A percentile compares a stretch with the other conserved stretches of the same genome.
Evolutionary conservation across 768 basidiomycete genomes (phyloP).

Genomic region (Mycena alexandri): DNA sequence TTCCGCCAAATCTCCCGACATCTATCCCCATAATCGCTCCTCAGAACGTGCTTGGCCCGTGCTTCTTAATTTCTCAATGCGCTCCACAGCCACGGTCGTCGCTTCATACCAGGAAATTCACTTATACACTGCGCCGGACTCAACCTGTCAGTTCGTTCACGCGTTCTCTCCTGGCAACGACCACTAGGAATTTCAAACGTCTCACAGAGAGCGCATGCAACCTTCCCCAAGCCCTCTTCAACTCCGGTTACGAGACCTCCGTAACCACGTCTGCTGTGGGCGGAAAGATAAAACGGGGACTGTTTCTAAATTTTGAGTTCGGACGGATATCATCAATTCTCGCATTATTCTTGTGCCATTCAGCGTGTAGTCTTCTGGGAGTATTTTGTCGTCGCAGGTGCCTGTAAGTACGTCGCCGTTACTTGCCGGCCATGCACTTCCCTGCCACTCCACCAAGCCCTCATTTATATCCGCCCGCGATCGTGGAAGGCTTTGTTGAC

Average conservation of each 20-base stretch:
- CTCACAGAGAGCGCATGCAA: conserved; percentile 7
- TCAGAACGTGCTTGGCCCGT: not conserved
- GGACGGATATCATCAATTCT: conserved; percentile 22
- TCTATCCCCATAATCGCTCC: conserved; percentile 16
- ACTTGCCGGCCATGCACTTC: not conserved
- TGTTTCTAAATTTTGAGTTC: conserved; percentile 5
- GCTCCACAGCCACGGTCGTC: not conserved
- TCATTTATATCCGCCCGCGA: conserved; percentile 15
- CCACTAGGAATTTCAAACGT: too few relatives aligned
- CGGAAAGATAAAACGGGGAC: not conserved
- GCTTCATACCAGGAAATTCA: not conserved
- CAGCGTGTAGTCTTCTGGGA: not conserved
- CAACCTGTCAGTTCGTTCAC: too few relatives aligned
- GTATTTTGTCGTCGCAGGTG: not conserved
- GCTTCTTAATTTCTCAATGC: not conserved
- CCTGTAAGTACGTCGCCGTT: not conserved
- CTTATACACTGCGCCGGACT: too few relatives aligned
- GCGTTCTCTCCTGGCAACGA: too few relatives aligned
- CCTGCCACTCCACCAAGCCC: conserved; percentile 10
- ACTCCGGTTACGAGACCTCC: not conserved
- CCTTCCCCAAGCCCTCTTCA: not conserved
- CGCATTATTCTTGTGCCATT: conserved; percentile 30
- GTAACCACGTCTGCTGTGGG: not conserved
- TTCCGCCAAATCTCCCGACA: conserved; percentile 17
- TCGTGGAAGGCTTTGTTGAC: conserved; percentile 15